A percentile compares a stretch with the other conserved stretches of the same genome.
These are phyloP conservation scores for Cladosporium sp. DNA, from an alignment of 2,329 filamentous ascomycete species.

Conservation along the genomic window DNA sequence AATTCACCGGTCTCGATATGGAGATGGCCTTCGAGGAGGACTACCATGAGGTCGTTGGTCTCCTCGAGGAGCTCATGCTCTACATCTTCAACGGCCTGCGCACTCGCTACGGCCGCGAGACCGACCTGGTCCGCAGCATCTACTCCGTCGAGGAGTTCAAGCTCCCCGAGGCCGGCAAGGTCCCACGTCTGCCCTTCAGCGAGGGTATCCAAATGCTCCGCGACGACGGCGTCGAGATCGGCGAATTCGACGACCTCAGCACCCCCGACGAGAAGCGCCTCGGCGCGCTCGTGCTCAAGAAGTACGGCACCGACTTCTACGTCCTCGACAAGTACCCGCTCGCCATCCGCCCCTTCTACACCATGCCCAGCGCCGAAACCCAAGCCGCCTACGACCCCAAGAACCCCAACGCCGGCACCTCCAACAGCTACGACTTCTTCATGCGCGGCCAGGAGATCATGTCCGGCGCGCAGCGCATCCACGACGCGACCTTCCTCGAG, in stretches of 20 bases:
- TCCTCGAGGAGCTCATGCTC: constrained; percentile 73
- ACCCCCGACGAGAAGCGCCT: constrained; percentile 87
- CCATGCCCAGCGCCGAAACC: constrained; percentile 72
- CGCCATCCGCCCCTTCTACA: constrained; percentile 85
- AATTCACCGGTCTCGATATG: constrained; percentile 86
- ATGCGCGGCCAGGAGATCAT: constrained; percentile 71
- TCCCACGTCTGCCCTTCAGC: constrained; percentile 73
- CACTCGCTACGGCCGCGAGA: constrained; percentile 67
- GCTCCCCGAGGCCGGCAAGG: constrained; percentile 71
- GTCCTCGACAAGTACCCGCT: constrained; percentile 95
- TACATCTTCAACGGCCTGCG: constrained; percentile 76
- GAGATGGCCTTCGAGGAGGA: constrained; percentile 83
- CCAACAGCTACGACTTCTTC: constrained; percentile 69
- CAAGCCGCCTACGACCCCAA: constrained; percentile 46
- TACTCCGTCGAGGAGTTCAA: constrained; percentile 79
- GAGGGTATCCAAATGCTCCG: constrained; percentile 77
- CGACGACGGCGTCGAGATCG: constrained; percentile 73
- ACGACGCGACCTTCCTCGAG: constrained; percentile 60
- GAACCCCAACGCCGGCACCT: constrained; percentile 53
- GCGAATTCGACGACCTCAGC: constrained; percentile 74
- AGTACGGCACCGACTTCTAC: constrained; percentile 95
- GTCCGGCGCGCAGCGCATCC: constrained; percentile 67
- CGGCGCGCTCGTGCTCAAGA: constrained; percentile 79
- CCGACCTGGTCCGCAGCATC: constrained; percentile 68
- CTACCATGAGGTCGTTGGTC: constrained; percentile 72